Percentiles rank a stretch among this genome's conserved stretches.
Conservation (phyloP, 768 basidiomycete species). For the Rhodotorula diobovata region DNA sequence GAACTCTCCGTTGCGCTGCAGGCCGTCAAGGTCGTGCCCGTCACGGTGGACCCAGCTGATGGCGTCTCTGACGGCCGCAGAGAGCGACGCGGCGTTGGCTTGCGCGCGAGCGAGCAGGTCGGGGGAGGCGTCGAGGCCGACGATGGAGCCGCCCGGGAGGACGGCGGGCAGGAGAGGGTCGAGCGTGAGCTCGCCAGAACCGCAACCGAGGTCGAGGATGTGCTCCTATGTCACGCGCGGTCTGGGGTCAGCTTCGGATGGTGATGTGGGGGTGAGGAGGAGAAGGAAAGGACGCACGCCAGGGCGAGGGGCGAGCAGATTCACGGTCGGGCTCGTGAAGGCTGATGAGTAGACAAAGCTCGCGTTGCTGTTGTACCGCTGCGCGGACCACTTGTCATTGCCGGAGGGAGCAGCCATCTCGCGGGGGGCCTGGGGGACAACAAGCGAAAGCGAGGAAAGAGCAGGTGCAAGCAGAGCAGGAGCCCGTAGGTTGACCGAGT, state of each 20-base stretch:
- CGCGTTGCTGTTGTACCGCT: conserved; percentile 61
- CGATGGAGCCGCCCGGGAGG: conserved; percentile 54
- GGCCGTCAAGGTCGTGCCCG: conserved; percentile 19
- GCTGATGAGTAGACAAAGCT: conserved; percentile 63
- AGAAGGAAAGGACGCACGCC: conserved; percentile 4
- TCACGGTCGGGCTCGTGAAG: conserved; percentile 55
- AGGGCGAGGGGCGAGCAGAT: conserved; percentile 59
- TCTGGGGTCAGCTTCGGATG: neutral
- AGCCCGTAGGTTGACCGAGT: no score
- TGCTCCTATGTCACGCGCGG: neutral
- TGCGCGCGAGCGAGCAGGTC: conserved; percentile 63
- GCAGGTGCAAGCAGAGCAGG: neutral
- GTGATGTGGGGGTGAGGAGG: neutral
- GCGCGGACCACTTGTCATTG: conserved; percentile 57
- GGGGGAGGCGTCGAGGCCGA: conserved; percentile 61
- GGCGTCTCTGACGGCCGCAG: neutral
- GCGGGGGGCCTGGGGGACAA: no score
- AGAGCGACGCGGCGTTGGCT: conserved; percentile 47
- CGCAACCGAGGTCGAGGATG: conserved; percentile 69
- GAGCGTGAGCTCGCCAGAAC: conserved; percentile 70
- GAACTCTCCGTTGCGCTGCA: conserved; percentile 50
- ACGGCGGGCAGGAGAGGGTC: conserved; percentile 57
- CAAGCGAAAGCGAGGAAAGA: neutral
- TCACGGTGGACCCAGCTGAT: conserved; percentile 18
- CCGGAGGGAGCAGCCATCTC: neutral